Conservation (phyloP, 1,284 basidiomycete species). For the Chalciporus sp. region DNA sequence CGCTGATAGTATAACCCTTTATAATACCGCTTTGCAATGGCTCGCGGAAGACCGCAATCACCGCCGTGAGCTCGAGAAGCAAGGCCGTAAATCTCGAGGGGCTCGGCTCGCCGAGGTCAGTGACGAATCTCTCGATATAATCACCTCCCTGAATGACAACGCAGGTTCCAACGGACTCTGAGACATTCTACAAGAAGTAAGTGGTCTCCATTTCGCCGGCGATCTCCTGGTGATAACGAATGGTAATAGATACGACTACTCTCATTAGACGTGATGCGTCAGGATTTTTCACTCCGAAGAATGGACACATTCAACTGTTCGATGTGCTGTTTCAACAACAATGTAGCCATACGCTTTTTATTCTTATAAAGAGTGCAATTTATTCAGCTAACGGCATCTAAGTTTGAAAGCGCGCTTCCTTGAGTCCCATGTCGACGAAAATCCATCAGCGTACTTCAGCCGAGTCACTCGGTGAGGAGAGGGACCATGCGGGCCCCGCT, state of each 20-base stretch:
- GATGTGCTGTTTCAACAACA: slow-evolving; percentile 19
- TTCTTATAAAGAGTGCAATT: too few relatives aligned
- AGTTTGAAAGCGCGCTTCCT: too few relatives aligned
- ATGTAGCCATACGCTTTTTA: slow-evolving; percentile 5
- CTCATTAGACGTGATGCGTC: slow-evolving; percentile 39
- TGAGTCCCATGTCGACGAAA: too few relatives aligned
- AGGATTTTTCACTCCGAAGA: not conserved
- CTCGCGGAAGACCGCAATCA: slow-evolving; percentile 78
- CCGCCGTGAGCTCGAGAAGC: slow-evolving; percentile 59
- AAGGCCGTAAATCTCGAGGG: slow-evolving; percentile 68
- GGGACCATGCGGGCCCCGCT: too few relatives aligned
- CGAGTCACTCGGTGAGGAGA: too few relatives aligned
- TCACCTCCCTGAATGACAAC: slow-evolving; percentile 3
- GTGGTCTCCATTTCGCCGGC: slow-evolving; percentile 23
- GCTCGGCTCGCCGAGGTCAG: slow-evolving; percentile 64
- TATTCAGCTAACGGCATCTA: too few relatives aligned
- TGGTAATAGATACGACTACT: slow-evolving; percentile 67
- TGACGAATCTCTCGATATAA: slow-evolving; percentile 10
- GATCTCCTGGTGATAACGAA: slow-evolving; percentile 1
- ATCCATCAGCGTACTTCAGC: too few relatives aligned
- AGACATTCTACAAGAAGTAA: slow-evolving; percentile 89
- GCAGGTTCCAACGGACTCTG: slow-evolving; percentile 73
- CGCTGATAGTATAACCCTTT: slow-evolving; percentile 46
- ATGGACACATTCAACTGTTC: slow-evolving; percentile 18
- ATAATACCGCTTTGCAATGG: slow-evolving; percentile 82